Base-by-base conservation (phyloP, 2,329 filamentous ascomycete species). In the Peltaster fructicola region DNA sequence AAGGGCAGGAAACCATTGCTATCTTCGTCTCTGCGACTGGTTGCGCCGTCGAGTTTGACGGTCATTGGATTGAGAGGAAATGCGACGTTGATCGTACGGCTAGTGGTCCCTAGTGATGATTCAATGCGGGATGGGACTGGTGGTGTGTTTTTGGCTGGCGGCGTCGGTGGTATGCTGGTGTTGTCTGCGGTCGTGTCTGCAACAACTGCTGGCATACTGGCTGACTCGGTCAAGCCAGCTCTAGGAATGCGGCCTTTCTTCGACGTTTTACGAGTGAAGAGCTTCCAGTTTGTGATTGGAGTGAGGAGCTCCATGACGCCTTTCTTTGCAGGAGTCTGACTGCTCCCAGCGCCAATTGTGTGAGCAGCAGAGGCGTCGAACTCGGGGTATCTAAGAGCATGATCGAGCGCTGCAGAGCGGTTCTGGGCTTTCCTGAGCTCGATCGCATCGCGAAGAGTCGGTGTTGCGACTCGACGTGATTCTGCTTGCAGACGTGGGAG, bases 61-160 rank as follows among this genome's bases (percentile, higher is more conserved):
- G n/a, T n/a, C n/a, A n/a, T n/a, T n/a, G n/a, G n/a, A n/a, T n/a
- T n/a, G n/a, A n/a, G n/a, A n/a, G n/a, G n/a, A n/a, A n/a, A n/a
- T n/a, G n/a, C n/a, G n/a, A n/a, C n/a, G n/a, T n/a, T n/a, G n/a
- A n/a, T n/a, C n/a, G n/a, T n/a, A n/a, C n/a, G n/a, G n/a, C n/a
- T n/a, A n/a, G n/a, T n/a, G n/a, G n/a, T n/a, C n/a, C n/a, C n/a
- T n/a, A n/a, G n/a, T n/a, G n/a, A n/a, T n/a, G n/a, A n/a, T n/a
- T n/a, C n/a, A n/a, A n/a, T n/a, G n/a, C n/a, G n/a, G n/a, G n/a
- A n/a, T n/a, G n/a, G n/a, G n/a, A n/a, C n/a, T n/a, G 51, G 52
- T 15, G 54, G 54, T 1, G 55, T 58, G 30, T 57, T 50, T 29
- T 59, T 58, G 8, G 48, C 41, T 5, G 53, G 54, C 11, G 54